Conservation (phyloP, 371 early-diverging fungal genomes). For the Quaeritorhiza haematococci region DNA sequence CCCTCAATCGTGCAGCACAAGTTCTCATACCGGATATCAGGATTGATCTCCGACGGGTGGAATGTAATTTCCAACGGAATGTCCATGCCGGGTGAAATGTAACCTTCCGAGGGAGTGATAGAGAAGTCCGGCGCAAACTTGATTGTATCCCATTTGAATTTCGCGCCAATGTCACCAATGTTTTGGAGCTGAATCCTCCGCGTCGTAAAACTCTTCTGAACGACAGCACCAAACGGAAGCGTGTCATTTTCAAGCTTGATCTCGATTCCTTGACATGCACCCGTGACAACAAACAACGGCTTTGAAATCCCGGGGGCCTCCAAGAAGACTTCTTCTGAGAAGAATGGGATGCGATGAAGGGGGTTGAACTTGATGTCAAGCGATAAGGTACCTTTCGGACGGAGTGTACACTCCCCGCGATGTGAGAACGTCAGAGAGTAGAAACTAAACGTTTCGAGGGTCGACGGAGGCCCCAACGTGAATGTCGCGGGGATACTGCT, state of each 20-base stretch:
- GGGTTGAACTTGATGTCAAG: conserved; percentile 44
- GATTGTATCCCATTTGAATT: conserved; percentile 41
- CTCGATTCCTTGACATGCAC: conserved; percentile 52
- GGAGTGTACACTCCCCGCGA: conserved; percentile 17
- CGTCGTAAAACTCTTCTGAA: conserved; percentile 38
- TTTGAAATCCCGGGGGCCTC: conserved; percentile 33
- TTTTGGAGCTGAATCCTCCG: conserved; percentile 46
- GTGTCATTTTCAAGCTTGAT: conserved; percentile 45
- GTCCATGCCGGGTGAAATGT: conserved; percentile 54
- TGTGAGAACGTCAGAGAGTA: conserved; percentile 20
- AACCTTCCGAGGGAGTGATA: conserved; percentile 48
- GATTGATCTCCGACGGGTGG: conserved; percentile 44
- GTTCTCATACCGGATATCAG: conserved; percentile 47
- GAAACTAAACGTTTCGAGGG: conserved; percentile 23
- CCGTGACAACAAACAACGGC: conserved; percentile 37
- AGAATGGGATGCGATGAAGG: conserved; percentile 36
- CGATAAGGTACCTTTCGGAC: conserved; percentile 32
- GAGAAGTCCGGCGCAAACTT: conserved; percentile 45
- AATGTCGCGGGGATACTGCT: conserved; percentile 39
- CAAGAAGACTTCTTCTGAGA: conserved; percentile 40
- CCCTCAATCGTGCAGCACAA: conserved; percentile 41
- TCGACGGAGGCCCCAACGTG: conserved; percentile 28
- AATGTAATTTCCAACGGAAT: conserved; percentile 48
- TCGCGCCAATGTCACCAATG: conserved; percentile 47
- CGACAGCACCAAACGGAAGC: conserved; percentile 51